These are phyloP conservation scores for Colletotrichum destructivum DNA, from an alignment of 2,329 filamentous ascomycete species.

Conservation along the genomic window DNA sequence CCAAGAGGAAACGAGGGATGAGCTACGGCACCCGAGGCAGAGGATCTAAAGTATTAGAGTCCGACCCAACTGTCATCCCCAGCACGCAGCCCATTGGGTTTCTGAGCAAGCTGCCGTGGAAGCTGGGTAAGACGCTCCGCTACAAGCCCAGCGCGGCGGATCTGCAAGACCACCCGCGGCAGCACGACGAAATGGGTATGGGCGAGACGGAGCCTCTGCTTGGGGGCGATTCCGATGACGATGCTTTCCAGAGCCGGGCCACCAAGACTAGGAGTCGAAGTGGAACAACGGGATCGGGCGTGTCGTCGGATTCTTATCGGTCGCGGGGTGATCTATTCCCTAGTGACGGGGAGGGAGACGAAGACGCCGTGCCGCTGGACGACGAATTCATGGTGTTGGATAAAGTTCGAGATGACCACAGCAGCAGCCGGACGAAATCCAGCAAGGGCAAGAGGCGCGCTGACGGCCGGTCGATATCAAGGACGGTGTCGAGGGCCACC, in stretches of 20 bases:
- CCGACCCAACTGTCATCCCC: conserved; percentile 92
- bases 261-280: conserved; percentile 75
- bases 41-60: conserved; percentile 59
- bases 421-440: conserved; percentile 70
- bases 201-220: conserved; percentile 81
- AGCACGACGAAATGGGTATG: conserved; percentile 56
- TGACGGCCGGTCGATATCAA: conserved; percentile 55
- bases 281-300: conserved; percentile 83
- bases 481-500: conserved; percentile 73
- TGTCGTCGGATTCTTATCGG: conserved; percentile 87
- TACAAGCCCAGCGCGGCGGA: conserved; percentile 95
- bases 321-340: conserved; percentile 93
- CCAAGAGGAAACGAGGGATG: conserved; percentile 84
- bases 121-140: conserved; percentile 83
- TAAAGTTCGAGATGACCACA: conserved; percentile 81
- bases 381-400: conserved; percentile 93
- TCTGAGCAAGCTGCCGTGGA: conserved; percentile 86
- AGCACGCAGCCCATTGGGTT: conserved; percentile 90
- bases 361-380: conserved; percentile 92
- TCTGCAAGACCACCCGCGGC: conserved; percentile 86
- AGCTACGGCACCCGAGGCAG: conserved; percentile 83
- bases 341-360: conserved; percentile 87
- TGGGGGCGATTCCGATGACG: conserved; percentile 49
- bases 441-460: conserved; percentile 72
- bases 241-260: conserved; percentile 49